These are phyloP conservation scores for Hymenoscyphus fraxineus DNA, from an alignment of 2,329 filamentous ascomycete species.

Conservation along the genomic window DNA sequence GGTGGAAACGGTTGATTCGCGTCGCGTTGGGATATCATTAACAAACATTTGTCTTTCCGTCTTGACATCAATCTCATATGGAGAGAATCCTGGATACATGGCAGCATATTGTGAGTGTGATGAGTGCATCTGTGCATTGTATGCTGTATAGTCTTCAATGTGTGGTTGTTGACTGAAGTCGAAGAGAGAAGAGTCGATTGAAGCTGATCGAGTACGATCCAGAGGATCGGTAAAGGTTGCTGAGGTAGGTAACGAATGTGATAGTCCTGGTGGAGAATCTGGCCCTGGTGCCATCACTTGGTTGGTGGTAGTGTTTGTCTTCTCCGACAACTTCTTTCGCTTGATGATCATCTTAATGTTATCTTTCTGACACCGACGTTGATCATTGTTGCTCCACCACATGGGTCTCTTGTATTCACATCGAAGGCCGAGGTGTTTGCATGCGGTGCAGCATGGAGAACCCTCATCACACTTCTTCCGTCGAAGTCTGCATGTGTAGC, in stretches of 20 bases:
- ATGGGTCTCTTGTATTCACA: slow-evolving; percentile 96
- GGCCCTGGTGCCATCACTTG: slow-evolving; percentile 46
- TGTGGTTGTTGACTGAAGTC: slow-evolving; percentile 64
- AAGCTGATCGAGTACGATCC: slow-evolving; percentile 69
- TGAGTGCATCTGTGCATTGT: slow-evolving; percentile 58
- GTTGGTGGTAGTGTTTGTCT: slow-evolving; percentile 53
- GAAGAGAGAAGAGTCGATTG: slow-evolving; percentile 74
- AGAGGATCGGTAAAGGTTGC: slow-evolving; percentile 74
- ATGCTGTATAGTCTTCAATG: slow-evolving; percentile 55
- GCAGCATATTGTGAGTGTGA: slow-evolving; percentile 42
- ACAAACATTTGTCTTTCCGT: slow-evolving; percentile 92
- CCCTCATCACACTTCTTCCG: slow-evolving; percentile 69
- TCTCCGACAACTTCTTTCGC: slow-evolving; percentile 90
- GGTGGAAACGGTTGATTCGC: slow-evolving; percentile 84
- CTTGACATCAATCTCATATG: slow-evolving; percentile 94
- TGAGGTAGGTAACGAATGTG: slow-evolving; percentile 77
- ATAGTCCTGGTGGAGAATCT: slow-evolving; percentile 71
- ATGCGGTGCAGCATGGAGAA: slow-evolving; percentile 58
- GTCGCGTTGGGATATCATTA: slow-evolving; percentile 79
- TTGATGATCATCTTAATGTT: slow-evolving; percentile 97
- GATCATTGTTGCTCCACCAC: slow-evolving; percentile 96
- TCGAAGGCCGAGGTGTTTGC: slow-evolving; percentile 68
- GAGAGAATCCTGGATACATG: slow-evolving; percentile 58
- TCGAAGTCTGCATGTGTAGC: slow-evolving; percentile 65
- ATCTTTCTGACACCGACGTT: slow-evolving; percentile 83